Evolutionary conservation across 1,284 basidiomycete species (phyloP), one percentile per base, ranked within the genome.

Genomic region (Ceratobasidium sp.): DNA sequence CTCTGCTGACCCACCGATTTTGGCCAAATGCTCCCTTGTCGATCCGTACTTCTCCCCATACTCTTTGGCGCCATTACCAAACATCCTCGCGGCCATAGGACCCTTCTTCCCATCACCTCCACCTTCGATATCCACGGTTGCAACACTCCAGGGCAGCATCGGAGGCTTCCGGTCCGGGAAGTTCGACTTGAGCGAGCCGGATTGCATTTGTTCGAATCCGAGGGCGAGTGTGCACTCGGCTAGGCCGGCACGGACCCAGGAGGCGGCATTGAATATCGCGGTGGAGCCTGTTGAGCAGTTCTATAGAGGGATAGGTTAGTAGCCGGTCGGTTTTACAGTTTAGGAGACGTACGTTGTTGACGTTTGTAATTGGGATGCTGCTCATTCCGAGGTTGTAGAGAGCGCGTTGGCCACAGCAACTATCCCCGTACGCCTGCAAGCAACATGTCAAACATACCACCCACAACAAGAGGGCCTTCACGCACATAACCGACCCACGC

Each of bases 321-420:
- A 20, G 64, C 31, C 38, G 27, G 49, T 20, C 17, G 22, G 1
- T 12, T 15, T 8, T 10, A 64, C 1, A 20, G 15, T 8, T n/a
- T 17, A 27, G 15, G n/a, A 38, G 13, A 64, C 67, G 22, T 56
- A 69, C 71, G 78, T 93, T 93, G 80, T 92, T 93, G 58, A 93
- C 90, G 74, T 94, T 94, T 62, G 90, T 85, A 74, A 95, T 90
- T 0, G 93, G 93, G 71, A 95, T 94, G 29, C 86, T 84, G 3
- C 92, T 94, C 78, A 94, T 83, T 17, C 93, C 93, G 50, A 95
- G 86, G 76, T 88, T 88, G 78, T 94, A 95, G n/a, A 95, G 80
- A 1, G 91, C 88, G 29, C 92, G 83, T 79, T 94, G 93, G 22
- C 93, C 93, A 73, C 85, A 85, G 0, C 91, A 93, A 45, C 90